A percentile compares a stretch with the other conserved stretches of the same genome.
Evolutionary conservation across 371 early-diverging fungal genomes (phyloP).

Genomic region (Mucor circinelloides): DNA sequence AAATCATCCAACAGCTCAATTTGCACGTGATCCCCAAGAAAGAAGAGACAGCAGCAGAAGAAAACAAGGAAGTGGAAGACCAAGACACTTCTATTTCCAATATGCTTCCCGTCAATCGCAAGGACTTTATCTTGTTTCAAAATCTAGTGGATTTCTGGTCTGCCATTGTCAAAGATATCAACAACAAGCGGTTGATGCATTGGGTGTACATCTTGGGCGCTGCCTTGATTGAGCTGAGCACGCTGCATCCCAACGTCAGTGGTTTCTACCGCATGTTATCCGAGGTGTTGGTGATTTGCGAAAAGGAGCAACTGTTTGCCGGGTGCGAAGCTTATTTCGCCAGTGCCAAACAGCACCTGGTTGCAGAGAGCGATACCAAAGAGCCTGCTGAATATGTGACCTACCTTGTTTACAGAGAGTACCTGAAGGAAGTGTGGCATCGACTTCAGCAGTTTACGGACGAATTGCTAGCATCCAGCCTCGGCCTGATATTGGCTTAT

Average conservation of each 20-base stretch:
- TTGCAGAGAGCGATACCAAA: neutral
- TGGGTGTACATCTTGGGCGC: slow-evolving; percentile 67
- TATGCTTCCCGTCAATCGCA: slow-evolving; percentile 59
- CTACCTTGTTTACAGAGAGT: slow-evolving; percentile 52
- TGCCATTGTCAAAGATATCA: slow-evolving; percentile 54
- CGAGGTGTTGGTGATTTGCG: slow-evolving; percentile 49
- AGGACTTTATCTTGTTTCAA: slow-evolving; percentile 71
- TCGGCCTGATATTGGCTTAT: slow-evolving; percentile 63
- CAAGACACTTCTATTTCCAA: slow-evolving; percentile 9
- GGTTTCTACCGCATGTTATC: slow-evolving; percentile 76
- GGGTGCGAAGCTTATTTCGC: slow-evolving; percentile 16
- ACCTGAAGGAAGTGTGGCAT: slow-evolving; percentile 62
- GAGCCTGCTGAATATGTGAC: slow-evolving; percentile 26
- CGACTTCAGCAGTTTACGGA: slow-evolving; percentile 74
- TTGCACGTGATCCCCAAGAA: slow-evolving; percentile 20
- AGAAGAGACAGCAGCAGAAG: slow-evolving; percentile 2
- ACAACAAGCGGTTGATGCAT: slow-evolving; percentile 43
- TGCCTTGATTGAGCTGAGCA: slow-evolving; percentile 55
- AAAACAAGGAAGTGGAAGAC: neutral
- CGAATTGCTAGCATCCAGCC: slow-evolving; percentile 72
- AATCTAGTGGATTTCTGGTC: slow-evolving; percentile 72
- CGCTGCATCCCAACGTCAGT: slow-evolving; percentile 65
- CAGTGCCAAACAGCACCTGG: neutral
- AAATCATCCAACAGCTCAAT: slow-evolving; percentile 35
- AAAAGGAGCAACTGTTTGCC: slow-evolving; percentile 43